Base-by-base conservation (phyloP, 1,284 basidiomycete species). In the Coniophora puteana region DNA sequence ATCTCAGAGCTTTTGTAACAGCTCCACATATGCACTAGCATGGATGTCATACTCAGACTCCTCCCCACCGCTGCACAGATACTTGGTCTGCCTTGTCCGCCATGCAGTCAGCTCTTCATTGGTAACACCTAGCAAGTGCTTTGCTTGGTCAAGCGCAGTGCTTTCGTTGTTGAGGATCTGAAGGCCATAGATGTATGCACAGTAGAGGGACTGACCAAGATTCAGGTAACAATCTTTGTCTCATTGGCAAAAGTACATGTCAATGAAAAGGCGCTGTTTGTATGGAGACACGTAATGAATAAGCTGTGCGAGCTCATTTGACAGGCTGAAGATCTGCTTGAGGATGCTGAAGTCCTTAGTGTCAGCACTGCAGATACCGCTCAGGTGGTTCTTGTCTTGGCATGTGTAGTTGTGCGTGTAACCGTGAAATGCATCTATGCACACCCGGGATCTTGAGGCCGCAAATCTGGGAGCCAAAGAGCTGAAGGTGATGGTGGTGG, bases 401-500 rank as follows among this genome's bases (percentile, higher is more conserved):
- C 67, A 69, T 0, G 26, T 5, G n/a, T 53, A 54, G 29, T 63
- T 61, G 45, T 68, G 66, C 1, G 57, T 44, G 35, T 66, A 61
- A 0, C 66, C 60, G 37, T 66, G 61, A 44, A 67, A 67, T 1
- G 53, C 50, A 12, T 51, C 51, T 10, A 60, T 51, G 41, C 48
- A 43, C 48, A 38, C 27, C 11, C 36, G 38, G 36, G 3, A 14
- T 37, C 24, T 13, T 13, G 17, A 36, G 20, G 20, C 13, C 4
- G 17, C 7, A 8, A 36, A 36, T 16, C 24, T 36, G 2, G 12
- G 11, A 27, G 35, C 35, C 4, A 36, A 16, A 6, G 35, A 11
- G 23, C 12, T 36, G 3, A 16, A n/a, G 6, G 12, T 16, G 21
- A 36, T 21, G 4, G 35, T 36, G 21, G 14, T 36, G 14, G 35